Evolutionary conservation across 1,284 basidiomycete genomes (phyloP).

Genomic region (Ustilago bromivora): DNA sequence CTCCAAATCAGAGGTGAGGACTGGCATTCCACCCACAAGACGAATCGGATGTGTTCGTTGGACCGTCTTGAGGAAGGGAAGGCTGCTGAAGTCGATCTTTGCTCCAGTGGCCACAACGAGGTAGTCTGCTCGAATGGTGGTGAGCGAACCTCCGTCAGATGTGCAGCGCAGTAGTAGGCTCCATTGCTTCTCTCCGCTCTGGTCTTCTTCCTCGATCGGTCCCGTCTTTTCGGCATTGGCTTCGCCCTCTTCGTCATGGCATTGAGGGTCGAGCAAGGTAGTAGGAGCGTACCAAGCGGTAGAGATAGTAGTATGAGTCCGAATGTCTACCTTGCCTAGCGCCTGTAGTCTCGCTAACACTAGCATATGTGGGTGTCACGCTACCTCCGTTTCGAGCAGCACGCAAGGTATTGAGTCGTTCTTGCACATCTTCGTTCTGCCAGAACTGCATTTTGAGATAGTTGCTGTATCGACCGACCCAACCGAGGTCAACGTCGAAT

Average conservation of each 20-base stretch:
- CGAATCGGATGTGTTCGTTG: conserved; percentile 50
- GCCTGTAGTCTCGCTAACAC: conserved; percentile 54
- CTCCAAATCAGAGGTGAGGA: conserved; percentile 67
- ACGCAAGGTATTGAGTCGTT: conserved; percentile 56
- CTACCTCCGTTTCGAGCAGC: conserved; percentile 66
- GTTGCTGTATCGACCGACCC: conserved; percentile 66
- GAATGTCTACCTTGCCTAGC: conserved; percentile 55
- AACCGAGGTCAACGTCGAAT: conserved; percentile 66
- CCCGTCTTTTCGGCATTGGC: neutral
- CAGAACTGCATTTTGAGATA: conserved; percentile 68
- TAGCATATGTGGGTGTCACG: conserved; percentile 67
- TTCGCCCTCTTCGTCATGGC: neutral
- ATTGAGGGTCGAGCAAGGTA: neutral
- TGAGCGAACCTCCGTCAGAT: neutral
- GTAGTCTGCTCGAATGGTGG: conserved; percentile 42
- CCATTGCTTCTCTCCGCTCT: conserved; percentile 35
- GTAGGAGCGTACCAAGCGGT: conserved; percentile 21
- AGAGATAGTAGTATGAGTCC: conserved; percentile 54
- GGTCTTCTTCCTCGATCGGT: neutral
- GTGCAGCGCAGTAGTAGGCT: conserved; percentile 26
- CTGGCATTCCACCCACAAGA: conserved; percentile 64
- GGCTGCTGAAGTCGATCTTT: conserved; percentile 43
- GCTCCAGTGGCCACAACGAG: conserved; percentile 68
- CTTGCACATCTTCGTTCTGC: conserved; percentile 56
- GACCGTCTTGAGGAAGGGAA: conserved; percentile 61